Conservation (phyloP, 2,329 filamentous ascomycete species). For the Lecanicillium sp. region DNA sequence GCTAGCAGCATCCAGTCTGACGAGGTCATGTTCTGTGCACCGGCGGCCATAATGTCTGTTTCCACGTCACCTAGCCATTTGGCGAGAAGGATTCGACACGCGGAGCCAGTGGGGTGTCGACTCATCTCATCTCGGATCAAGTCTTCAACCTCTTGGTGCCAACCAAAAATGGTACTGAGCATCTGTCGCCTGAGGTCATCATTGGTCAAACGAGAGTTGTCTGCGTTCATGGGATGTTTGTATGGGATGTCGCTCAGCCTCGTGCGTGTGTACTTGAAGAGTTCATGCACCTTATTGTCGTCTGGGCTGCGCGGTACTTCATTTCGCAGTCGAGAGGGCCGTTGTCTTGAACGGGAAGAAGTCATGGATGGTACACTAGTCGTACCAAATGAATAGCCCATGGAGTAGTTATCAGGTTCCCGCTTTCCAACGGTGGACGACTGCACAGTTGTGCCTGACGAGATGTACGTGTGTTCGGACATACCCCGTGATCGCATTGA, state of each 20-base stretch:
- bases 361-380: slow-evolving; percentile 35
- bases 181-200: slow-evolving; percentile 84
- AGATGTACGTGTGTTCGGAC: slow-evolving; percentile 62
- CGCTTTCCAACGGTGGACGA: slow-evolving; percentile 23
- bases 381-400: slow-evolving; percentile 29
- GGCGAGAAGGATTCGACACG: slow-evolving; percentile 72
- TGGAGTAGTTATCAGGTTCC: slow-evolving; percentile 48
- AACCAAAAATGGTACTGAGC: slow-evolving; percentile 90
- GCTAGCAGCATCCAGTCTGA: slow-evolving; percentile 97
- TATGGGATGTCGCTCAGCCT: slow-evolving; percentile 79
- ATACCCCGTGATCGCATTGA: slow-evolving; percentile 46
- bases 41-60: slow-evolving; percentile 71
- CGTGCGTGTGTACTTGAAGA: slow-evolving; percentile 80
- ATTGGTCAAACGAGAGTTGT: slow-evolving; percentile 56
- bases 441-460: slow-evolving; percentile 46
- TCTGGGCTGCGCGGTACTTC: slow-evolving; percentile 70
- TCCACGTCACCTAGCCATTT: slow-evolving; percentile 91
- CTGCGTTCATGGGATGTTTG: slow-evolving; percentile 53
- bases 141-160: slow-evolving; percentile 76
- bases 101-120: slow-evolving; percentile 64
- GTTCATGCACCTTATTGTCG: slow-evolving; percentile 60
- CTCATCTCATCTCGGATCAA: slow-evolving; percentile 79
- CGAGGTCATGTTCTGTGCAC: slow-evolving; percentile 79
- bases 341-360: slow-evolving; percentile 37
- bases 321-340: slow-evolving; percentile 66